These are phyloP conservation scores for Mortierella sp. DNA, from an alignment of 371 early-diverging fungal genomes.

Conservation along the genomic window DNA sequence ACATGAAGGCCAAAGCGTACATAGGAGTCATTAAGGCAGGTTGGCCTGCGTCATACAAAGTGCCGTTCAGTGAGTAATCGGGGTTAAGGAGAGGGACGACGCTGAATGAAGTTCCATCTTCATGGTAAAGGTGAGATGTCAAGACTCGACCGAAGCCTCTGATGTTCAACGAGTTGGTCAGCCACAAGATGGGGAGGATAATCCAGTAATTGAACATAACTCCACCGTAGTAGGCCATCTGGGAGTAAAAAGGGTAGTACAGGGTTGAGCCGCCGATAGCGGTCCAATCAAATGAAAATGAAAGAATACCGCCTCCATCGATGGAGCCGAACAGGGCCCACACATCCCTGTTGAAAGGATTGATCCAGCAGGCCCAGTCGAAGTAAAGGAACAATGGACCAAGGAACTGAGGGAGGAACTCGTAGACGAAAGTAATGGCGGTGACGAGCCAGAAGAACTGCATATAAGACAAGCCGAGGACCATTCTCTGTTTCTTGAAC, in stretches of 20 bases:
- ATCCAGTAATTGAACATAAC: constrained; percentile 75
- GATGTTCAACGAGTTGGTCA: constrained; percentile 68
- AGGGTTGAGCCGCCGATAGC: constrained; percentile 21
- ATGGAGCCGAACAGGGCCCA: constrained; percentile 66
- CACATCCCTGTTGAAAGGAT: constrained; percentile 54
- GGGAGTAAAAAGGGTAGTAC: constrained; percentile 26
- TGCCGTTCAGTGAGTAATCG: constrained; percentile 62
- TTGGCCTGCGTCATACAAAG: constrained; percentile 64
- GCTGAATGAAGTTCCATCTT: constrained; percentile 62
- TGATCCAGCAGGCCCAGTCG: constrained; percentile 70
- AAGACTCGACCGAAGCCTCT: constrained; percentile 63
- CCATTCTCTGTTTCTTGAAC: constrained; percentile 46
- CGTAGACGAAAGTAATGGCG: constrained; percentile 60
- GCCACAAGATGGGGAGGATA: constrained; percentile 74
- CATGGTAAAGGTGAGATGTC: constrained; percentile 63
- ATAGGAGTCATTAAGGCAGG: constrained; percentile 79
- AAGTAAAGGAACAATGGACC: constrained; percentile 69
- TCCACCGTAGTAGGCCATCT: constrained; percentile 51
- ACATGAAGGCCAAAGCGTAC: constrained; percentile 78
- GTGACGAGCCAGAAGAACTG: constrained; percentile 71
- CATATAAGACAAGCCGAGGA: constrained; percentile 58
- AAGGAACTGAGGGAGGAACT: constrained; percentile 58
- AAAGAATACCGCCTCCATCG: constrained; percentile 25
- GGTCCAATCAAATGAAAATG: constrained; percentile 44
- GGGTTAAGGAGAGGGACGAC: constrained; percentile 63